Evolutionary conservation across 2,329 filamentous ascomycete species (phyloP).

Genomic region (Fusarium graminum): DNA sequence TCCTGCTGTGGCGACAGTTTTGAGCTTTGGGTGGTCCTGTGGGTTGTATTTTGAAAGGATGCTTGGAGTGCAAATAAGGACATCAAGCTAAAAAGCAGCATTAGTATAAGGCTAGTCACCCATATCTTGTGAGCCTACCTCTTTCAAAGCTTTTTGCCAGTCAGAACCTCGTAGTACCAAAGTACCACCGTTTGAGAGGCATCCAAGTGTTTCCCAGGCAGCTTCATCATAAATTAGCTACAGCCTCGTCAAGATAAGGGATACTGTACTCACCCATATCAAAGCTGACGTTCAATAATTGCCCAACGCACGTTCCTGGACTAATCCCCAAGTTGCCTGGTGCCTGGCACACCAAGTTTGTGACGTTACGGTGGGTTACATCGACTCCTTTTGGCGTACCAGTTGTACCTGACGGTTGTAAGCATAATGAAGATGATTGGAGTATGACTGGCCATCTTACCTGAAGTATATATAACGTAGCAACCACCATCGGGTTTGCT

Average conservation of each 20-base stretch:
- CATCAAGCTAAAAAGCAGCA: constrained; percentile 57
- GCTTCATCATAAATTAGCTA: constrained; percentile 52
- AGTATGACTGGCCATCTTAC: constrained; percentile 43
- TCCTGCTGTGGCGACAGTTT: constrained; percentile 65
- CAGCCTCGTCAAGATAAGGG: too few relatives aligned
- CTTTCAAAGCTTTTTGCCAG: constrained; percentile 61
- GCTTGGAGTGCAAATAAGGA: constrained; percentile 67
- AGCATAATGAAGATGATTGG: neutral
- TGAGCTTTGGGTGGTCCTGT: constrained; percentile 62
- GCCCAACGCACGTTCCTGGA: constrained; percentile 64
- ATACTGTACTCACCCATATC: constrained; percentile 66
- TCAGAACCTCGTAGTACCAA: constrained; percentile 64
- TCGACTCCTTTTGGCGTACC: constrained; percentile 71
- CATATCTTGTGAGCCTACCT: constrained; percentile 50
- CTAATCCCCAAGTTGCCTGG: constrained; percentile 65
- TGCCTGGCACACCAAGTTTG: constrained; percentile 64
- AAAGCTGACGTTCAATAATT: constrained; percentile 69
- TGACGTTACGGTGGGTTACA: constrained; percentile 67
- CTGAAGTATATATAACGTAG: constrained; percentile 69
- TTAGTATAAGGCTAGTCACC: neutral
- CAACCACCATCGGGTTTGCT: constrained; percentile 53
- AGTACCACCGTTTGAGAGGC: constrained; percentile 68
- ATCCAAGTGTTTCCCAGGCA: constrained; percentile 70
- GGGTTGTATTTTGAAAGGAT: constrained; percentile 65
- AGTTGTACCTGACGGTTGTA: constrained; percentile 59